These are phyloP conservation scores for Cercospora sesami DNA, from an alignment of 2,329 filamentous ascomycete species.

Conservation along the genomic window DNA sequence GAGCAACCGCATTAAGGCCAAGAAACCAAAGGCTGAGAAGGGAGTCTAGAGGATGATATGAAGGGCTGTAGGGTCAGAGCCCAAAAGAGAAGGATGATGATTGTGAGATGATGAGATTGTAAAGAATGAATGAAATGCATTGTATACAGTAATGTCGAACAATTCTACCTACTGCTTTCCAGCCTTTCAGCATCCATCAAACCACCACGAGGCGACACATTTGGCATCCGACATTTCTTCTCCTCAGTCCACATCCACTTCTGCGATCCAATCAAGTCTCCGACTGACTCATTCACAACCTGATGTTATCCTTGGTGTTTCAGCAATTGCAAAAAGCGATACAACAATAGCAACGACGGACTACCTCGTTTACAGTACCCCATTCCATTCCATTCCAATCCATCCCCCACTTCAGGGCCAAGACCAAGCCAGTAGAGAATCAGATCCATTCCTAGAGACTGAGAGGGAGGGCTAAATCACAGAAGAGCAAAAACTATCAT, in stretches of 20 bases:
- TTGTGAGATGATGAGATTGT: neutral
- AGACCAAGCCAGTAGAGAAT: no score
- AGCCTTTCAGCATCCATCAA: neutral
- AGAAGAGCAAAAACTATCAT: no score
- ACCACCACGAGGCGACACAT: neutral
- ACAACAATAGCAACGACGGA: no score
- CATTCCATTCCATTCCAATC: no score
- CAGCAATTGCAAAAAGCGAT: no score
- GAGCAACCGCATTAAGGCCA: constrained; percentile 23
- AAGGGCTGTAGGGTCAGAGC: neutral
- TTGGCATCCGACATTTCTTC: neutral
- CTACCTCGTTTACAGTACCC: no score
- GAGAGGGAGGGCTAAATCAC: no score
- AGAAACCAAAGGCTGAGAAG: constrained; percentile 11
- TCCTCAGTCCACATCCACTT: neutral
- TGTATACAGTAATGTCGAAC: neutral
- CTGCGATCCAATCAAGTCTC: neutral
- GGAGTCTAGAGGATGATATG: neutral
- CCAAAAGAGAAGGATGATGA: no score
- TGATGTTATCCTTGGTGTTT: no score
- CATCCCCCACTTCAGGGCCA: no score
- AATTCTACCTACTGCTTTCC: neutral
- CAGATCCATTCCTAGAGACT: no score
- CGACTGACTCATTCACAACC: no score
- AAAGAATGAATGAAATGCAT: neutral